These are phyloP conservation scores for Sclerotinia borealis DNA, from an alignment of 2,329 filamentous ascomycete species.

Conservation along the genomic window DNA sequence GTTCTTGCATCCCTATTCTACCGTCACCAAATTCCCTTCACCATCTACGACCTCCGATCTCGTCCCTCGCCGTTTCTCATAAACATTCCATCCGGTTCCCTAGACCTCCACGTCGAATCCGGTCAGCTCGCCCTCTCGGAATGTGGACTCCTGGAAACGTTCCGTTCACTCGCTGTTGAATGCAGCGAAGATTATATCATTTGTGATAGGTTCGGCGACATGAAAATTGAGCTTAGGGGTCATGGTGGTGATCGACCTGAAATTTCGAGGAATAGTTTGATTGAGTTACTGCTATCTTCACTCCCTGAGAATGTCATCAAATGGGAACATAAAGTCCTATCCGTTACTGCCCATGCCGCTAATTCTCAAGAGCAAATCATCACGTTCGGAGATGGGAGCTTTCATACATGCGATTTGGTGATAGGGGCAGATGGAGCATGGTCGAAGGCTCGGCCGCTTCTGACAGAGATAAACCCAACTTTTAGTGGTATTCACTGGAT, in stretches of 20 bases:
- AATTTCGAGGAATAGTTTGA: conserved; percentile 25
- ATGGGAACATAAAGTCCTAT: conserved; percentile 21
- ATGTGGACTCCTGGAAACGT: conserved; percentile 40
- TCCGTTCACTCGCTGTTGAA: conserved; percentile 37
- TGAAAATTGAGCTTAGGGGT: conserved; percentile 24
- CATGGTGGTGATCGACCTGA: conserved; percentile 22
- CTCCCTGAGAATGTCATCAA: conserved; percentile 18
- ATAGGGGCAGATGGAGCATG: conserved; percentile 42
- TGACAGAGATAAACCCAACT: conserved; percentile 24
- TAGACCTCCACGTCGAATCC: conserved; percentile 44
- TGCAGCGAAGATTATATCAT: conserved; percentile 38
- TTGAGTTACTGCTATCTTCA: conserved; percentile 22
- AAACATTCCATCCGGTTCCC: conserved; percentile 35
- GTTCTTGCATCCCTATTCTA: conserved; percentile 43
- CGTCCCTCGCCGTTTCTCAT: conserved; percentile 28
- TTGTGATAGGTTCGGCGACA: conserved; percentile 29
- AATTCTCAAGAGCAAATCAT: conserved; percentile 1
- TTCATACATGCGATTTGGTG: conserved; percentile 32
- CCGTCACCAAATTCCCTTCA: conserved; percentile 32
- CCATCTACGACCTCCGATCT: conserved; percentile 34
- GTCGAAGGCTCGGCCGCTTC: conserved; percentile 33
- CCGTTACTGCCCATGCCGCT: not conserved
- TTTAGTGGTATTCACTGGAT: conserved; percentile 14
- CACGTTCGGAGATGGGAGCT: conserved; percentile 6
- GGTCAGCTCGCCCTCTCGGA: conserved; percentile 41